These are phyloP conservation scores for Dendrobium officinale DNA, from an alignment of 106 monocot species.

Conservation along the genomic window DNA sequence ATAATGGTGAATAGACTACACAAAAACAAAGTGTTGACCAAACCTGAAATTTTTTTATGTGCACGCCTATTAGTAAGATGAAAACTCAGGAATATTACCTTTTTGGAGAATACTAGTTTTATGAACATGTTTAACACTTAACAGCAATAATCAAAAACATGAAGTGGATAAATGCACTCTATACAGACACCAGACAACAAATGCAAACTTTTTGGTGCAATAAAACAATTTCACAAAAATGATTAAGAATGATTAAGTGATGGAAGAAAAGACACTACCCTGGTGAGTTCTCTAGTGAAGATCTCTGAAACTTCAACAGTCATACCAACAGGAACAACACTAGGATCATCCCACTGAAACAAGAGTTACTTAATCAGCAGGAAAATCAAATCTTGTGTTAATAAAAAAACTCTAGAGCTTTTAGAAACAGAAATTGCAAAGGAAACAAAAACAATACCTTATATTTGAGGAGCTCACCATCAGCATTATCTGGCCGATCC, in stretches of 20 bases:
- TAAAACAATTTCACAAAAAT: background rate
- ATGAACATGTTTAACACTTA: background rate
- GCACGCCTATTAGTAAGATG: background rate
- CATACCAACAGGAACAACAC: constrained; percentile 71
- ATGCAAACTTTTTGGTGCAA: background rate
- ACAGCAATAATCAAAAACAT: background rate
- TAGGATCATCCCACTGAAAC: constrained; percentile 75
- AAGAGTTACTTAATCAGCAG: constrained; percentile 6
- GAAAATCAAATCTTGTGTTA: background rate
- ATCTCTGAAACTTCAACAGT: constrained; percentile 71
- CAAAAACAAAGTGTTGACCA: too few relatives aligned
- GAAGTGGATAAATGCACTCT: background rate
- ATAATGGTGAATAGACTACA: too few relatives aligned
- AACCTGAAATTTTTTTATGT: too few relatives aligned
- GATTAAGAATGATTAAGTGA: background rate
- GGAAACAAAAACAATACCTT: constrained; percentile 35
- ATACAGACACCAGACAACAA: background rate
- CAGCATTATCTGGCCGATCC: constrained; percentile 51
- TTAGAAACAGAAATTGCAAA: constrained; percentile 3
- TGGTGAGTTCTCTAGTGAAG: constrained; percentile 73
- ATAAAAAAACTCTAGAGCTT: background rate
- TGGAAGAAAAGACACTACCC: constrained; percentile 34
- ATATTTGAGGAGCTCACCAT: constrained; percentile 73
- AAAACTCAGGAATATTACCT: background rate
- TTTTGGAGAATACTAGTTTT: background rate